These are phyloP conservation scores for Fonsecaea pedrosoi DNA, from an alignment of 2,329 filamentous ascomycete genomes.

Conservation along the genomic window DNA sequence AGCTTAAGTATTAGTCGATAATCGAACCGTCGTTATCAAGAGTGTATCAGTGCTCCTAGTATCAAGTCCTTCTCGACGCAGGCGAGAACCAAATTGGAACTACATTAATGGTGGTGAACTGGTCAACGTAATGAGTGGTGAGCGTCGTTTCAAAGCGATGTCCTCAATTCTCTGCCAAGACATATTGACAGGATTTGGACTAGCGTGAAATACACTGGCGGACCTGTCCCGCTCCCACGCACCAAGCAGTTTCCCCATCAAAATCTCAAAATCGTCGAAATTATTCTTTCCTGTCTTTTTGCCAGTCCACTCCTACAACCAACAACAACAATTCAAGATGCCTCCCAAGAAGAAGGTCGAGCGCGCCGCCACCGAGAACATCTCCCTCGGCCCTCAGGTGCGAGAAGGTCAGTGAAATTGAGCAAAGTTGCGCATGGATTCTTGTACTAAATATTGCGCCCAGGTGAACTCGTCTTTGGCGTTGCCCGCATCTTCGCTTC, in stretches of 20 bases:
- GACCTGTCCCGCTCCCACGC: neutral
- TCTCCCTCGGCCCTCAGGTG: constrained; percentile 95
- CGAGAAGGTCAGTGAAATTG: constrained; percentile 76
- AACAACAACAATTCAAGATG: constrained; percentile 67
- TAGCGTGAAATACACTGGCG: neutral
- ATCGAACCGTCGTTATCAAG: too few relatives aligned
- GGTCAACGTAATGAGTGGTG: too few relatives aligned
- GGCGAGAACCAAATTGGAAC: too few relatives aligned
- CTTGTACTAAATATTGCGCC: constrained; percentile 34
- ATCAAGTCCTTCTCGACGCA: too few relatives aligned
- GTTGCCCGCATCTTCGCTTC: constrained; percentile 98
- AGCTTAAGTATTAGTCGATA: too few relatives aligned
- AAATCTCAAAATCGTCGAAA: constrained; percentile 3
- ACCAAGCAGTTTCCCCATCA: neutral
- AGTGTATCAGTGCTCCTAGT: too few relatives aligned
- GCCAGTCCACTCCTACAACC: constrained; percentile 8
- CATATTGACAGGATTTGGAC: neutral
- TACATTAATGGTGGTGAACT: too few relatives aligned
- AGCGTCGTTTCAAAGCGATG: neutral
- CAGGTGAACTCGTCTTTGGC: constrained; percentile 96
- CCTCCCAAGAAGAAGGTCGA: constrained; percentile 88
- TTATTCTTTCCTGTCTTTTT: constrained; percentile 4
- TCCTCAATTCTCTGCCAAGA: neutral
- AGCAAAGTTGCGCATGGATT: neutral
- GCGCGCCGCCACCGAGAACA: constrained; percentile 88